These are phyloP conservation scores for Syncephalastrum sp. DNA, from an alignment of 371 early-diverging fungal species.

Conservation along the genomic window DNA sequence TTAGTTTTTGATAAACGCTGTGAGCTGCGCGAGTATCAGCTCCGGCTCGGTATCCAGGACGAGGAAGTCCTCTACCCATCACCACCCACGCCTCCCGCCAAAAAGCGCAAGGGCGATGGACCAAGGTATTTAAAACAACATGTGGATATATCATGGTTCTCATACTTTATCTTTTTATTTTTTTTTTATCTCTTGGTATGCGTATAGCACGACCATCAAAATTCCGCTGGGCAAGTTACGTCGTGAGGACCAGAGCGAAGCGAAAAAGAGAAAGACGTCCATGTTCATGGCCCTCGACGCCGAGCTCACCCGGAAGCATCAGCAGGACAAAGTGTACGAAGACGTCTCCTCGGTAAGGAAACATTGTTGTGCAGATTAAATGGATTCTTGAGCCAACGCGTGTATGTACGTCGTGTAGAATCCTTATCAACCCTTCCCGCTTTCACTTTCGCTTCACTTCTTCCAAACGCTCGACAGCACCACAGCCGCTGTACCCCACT, in stretches of 20 bases:
- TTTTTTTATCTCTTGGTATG: not conserved
- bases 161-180: not conserved
- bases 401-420: conserved; percentile 21
- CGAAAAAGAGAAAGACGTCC: conserved; percentile 26
- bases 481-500: no score
- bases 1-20: conserved; percentile 57
- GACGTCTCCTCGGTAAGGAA: conserved; percentile 54
- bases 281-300: conserved; percentile 44
- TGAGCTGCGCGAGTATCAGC: conserved; percentile 53
- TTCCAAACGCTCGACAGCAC: conserved; percentile 18
- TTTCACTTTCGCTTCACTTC: conserved; percentile 34
- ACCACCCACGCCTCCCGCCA: conserved; percentile 17
- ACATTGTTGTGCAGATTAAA: no score
- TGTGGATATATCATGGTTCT: not conserved
- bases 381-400: no score
- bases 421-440: conserved; percentile 51
- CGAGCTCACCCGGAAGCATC: conserved; percentile 49
- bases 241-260: conserved; percentile 28
- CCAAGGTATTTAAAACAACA: conserved; percentile 25
- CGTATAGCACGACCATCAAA: conserved; percentile 52
- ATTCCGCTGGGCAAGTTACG: conserved; percentile 51
- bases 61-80: conserved; percentile 44
- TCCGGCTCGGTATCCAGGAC: conserved; percentile 54
- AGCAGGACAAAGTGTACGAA: conserved; percentile 55
- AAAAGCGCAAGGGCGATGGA: conserved; percentile 31